A percentile compares a stretch with the other conserved stretches of the same genome.
Evolutionary conservation across 305 asterid genomes (phyloP).

Genomic region (Solanum hybrid): DNA sequence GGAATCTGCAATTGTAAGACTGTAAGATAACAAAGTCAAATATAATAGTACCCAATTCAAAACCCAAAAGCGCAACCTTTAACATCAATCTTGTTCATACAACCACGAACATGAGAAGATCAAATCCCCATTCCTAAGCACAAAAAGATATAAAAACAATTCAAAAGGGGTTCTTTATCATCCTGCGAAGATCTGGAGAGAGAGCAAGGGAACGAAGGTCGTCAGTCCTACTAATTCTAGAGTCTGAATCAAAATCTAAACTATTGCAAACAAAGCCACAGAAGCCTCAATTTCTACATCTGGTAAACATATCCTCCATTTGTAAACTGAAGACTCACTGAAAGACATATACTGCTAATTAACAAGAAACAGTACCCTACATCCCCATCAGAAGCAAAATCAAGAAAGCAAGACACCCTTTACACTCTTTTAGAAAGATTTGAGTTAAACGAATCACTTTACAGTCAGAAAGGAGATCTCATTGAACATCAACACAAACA

Average conservation of each 20-base stretch:
- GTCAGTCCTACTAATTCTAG: neutral
- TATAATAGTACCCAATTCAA: neutral
- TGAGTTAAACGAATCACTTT: neutral
- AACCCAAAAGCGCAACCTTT: neutral
- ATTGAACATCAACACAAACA: neutral
- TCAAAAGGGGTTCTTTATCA: neutral
- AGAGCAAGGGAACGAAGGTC: neutral
- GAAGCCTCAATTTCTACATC: neutral
- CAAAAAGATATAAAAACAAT: neutral
- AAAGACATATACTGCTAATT: neutral
- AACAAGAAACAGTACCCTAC: neutral
- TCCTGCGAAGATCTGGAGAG: neutral
- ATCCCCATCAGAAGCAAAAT: neutral
- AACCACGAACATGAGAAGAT: neutral
- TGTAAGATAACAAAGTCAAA: neutral
- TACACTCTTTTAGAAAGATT: neutral
- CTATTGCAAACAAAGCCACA: neutral
- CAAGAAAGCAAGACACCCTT: neutral
- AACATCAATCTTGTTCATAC: neutral
- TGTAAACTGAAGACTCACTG: neutral
- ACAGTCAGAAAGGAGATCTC: neutral
- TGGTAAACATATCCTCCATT: neutral
- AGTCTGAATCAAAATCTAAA: neutral
- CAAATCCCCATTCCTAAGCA: neutral
- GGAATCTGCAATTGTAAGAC: slow-evolving; percentile 2